phyloP scores from a whole-genome alignment of 2,329 filamentous ascomycete species.

The Trichoderma citrinoviride region DNA sequence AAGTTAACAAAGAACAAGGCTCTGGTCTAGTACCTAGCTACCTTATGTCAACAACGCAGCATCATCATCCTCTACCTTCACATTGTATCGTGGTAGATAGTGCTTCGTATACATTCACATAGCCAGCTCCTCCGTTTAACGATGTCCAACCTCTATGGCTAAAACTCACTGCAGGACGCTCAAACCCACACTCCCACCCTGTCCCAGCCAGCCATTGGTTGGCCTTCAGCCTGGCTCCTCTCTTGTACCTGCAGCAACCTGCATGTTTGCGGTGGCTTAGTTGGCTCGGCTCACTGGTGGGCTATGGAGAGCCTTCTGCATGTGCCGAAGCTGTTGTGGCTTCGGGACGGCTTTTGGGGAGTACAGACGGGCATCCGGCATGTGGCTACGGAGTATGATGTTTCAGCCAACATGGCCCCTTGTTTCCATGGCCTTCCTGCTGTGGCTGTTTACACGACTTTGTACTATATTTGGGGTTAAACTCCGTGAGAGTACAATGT shows the following conservation, averaged over 20 bases:
- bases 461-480: background rate
- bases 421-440: too few species aligned
- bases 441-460: too few species aligned
- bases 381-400: too few species aligned
- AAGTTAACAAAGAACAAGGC: too few species aligned
- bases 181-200: background rate
- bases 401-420: too few species aligned
- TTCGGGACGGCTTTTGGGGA: background rate
- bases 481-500: too few species aligned
- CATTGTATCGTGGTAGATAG: too few species aligned
- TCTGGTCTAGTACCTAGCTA: too few species aligned
- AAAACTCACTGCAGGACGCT: slow-evolving; percentile 13
- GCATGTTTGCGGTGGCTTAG: slow-evolving; percentile 9
- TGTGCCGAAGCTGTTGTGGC: background rate
- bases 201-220: slow-evolving; percentile 4
- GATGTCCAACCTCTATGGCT: background rate
- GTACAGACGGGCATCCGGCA: background rate
- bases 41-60: too few species aligned
- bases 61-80: too few species aligned
- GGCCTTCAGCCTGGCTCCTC: background rate
- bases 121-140: background rate
- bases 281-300: slow-evolving; percentile 4
- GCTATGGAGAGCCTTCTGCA: background rate
- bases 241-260: slow-evolving; percentile 19
- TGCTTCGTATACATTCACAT: too few species aligned